phyloP scores from a whole-genome alignment of 495 filamentous ascomycete species.

The Lophium mytilinum region DNA sequence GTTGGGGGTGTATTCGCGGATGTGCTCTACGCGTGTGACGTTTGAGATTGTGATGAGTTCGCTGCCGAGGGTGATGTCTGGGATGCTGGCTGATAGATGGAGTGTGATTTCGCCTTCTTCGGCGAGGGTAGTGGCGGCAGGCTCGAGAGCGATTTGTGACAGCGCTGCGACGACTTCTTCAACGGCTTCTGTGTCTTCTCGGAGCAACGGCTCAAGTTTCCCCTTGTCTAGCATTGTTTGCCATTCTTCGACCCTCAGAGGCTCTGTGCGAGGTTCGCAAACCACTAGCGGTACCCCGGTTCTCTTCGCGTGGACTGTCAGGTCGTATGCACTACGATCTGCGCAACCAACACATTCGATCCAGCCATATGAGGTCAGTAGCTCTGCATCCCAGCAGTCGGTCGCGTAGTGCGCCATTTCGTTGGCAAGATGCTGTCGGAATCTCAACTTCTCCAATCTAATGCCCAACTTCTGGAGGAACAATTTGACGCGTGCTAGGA shows the following conservation, averaged over 20 bases:
- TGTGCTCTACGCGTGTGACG: slow-evolving; percentile 57
- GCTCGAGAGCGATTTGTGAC: slow-evolving; percentile 60
- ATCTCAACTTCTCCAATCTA: slow-evolving; percentile 63
- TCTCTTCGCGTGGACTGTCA: slow-evolving; percentile 70
- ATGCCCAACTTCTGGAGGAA: slow-evolving; percentile 66
- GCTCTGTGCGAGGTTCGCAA: slow-evolving; percentile 57
- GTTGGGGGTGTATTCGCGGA: slow-evolving; percentile 67
- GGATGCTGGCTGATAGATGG: slow-evolving; percentile 54
- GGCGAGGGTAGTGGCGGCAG: slow-evolving; percentile 54
- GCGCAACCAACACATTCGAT: slow-evolving; percentile 82
- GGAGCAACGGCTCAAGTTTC: slow-evolving; percentile 72
- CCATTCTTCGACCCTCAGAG: slow-evolving; percentile 62
- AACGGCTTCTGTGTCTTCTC: slow-evolving; percentile 68
- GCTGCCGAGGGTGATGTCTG: slow-evolving; percentile 52
- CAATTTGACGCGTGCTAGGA: slow-evolving; percentile 66
- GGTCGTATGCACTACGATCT: slow-evolving; percentile 72
- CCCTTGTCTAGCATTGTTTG: slow-evolving; percentile 66
- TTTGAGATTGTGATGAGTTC: slow-evolving; percentile 64
- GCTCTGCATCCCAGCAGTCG: slow-evolving; percentile 80
- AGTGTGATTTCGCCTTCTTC: slow-evolving; percentile 58
- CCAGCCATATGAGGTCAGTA: slow-evolving; percentile 73
- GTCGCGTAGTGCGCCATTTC: slow-evolving; percentile 80
- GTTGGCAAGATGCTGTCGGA: slow-evolving; percentile 77
- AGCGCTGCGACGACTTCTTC: slow-evolving; percentile 60
- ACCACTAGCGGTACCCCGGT: slow-evolving; percentile 68